These are phyloP conservation scores for Pichia sp. DNA, from an alignment of 1,139 yeast species.

Conservation along the genomic window DNA sequence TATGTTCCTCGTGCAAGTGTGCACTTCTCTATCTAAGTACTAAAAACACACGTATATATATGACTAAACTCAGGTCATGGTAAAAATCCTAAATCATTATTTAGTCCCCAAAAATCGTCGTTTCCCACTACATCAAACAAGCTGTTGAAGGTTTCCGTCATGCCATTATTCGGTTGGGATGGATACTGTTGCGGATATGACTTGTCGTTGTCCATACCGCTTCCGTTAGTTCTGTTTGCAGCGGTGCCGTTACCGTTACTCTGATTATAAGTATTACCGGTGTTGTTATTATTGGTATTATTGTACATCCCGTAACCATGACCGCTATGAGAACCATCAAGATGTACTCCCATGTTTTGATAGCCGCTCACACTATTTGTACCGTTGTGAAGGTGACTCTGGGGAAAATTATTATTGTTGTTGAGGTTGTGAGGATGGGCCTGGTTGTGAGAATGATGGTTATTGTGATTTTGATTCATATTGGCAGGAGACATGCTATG, in stretches of 20 bases:
- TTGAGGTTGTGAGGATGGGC: not conserved
- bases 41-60: too few species aligned
- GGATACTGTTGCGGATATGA: not conserved
- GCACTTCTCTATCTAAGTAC: not conserved
- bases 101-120: conserved; percentile 41
- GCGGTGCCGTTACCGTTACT: not conserved
- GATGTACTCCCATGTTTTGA: not conserved
- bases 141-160: conserved; percentile 18
- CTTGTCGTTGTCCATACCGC: conserved; percentile 2
- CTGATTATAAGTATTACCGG: not conserved
- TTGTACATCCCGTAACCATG: conserved; percentile 1
- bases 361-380: not conserved
- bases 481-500: not conserved
- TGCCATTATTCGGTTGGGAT: conserved; percentile 1
- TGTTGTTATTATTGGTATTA: not conserved
- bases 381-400: not conserved
- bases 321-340: not conserved
- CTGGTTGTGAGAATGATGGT: not conserved
- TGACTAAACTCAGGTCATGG: conserved; percentile 25
- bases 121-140: conserved; percentile 14
- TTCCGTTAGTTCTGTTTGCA: conserved; percentile 2
- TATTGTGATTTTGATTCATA: not conserved
- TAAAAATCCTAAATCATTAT: conserved; percentile 42
- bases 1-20: not conserved
- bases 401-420: not conserved